Percentiles rank a stretch among this genome's conserved stretches.
phyloP scores from a whole-genome alignment of 768 basidiomycete species.

The Lentinula aciculospora region DNA sequence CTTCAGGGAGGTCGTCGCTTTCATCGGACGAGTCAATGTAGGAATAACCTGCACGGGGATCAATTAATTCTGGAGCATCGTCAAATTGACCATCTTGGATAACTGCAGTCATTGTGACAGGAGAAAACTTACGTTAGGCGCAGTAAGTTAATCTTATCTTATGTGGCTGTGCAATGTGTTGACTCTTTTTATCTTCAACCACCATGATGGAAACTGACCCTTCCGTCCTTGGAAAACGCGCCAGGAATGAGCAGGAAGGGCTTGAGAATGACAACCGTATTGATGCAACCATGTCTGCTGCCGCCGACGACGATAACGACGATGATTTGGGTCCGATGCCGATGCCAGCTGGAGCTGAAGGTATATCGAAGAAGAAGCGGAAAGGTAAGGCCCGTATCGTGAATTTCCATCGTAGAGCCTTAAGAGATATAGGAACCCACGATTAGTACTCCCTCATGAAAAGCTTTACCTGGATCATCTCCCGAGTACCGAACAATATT shows the following conservation, averaged over 20 bases:
- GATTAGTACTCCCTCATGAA: slow-evolving; percentile 87
- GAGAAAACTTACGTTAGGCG: slow-evolving; percentile 10
- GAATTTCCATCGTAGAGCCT: slow-evolving; percentile 19
- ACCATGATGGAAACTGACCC: slow-evolving; percentile 28
- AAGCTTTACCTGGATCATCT: slow-evolving; percentile 88
- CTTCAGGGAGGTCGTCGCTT: slow-evolving; percentile 27
- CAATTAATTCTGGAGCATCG: slow-evolving; percentile 39
- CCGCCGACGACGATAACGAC: slow-evolving; percentile 51
- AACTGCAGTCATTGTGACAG: slow-evolving; percentile 14
- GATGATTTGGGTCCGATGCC: slow-evolving; percentile 92
- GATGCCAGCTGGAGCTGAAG: slow-evolving; percentile 44
- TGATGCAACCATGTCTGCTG: not conserved
- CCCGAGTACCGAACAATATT: slow-evolving; percentile 89
- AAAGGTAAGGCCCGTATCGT: slow-evolving; percentile 52
- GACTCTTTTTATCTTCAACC: not conserved
- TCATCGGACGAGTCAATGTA: slow-evolving; percentile 38
- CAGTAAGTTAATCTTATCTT: slow-evolving; percentile 6
- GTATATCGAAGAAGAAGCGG: slow-evolving; percentile 65
- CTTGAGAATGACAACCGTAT: slow-evolving; percentile 7
- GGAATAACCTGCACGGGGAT: slow-evolving; percentile 22
- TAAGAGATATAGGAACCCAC: slow-evolving; percentile 26
- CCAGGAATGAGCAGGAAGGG: slow-evolving; percentile 19
- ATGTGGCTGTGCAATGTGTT: not conserved
- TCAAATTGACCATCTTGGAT: slow-evolving; percentile 56
- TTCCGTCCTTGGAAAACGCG: slow-evolving; percentile 42